phyloP scores from a whole-genome alignment of 371 early-diverging fungal genomes.

The Quaeritorhiza haematococci region DNA sequence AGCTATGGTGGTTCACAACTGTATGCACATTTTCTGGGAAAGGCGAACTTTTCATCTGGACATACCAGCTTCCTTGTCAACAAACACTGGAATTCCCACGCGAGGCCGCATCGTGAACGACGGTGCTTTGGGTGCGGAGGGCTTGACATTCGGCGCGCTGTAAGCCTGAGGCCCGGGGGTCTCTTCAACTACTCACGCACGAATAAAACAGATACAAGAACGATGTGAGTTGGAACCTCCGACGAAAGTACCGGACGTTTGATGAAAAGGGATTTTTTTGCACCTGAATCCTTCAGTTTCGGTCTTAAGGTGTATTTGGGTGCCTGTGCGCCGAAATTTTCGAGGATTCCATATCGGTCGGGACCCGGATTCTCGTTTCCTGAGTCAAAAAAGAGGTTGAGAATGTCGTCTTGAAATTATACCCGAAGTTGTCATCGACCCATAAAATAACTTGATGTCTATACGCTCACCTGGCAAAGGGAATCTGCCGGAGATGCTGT shows the following conservation, averaged over 20 bases:
- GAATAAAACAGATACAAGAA: neutral
- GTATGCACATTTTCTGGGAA: neutral
- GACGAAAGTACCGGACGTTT: neutral
- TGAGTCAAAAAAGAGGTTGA: neutral
- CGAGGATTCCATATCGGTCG: slow-evolving; percentile 27
- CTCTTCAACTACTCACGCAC: slow-evolving; percentile 16
- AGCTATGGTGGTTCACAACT: slow-evolving; percentile 12
- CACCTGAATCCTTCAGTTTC: slow-evolving; percentile 12
- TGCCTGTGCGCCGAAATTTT: slow-evolving; percentile 14
- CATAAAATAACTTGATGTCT: too few species aligned
- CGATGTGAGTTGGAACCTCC: neutral
- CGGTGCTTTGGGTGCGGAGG: slow-evolving; percentile 25
- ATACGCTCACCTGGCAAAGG: too few species aligned
- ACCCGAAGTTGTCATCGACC: too few species aligned
- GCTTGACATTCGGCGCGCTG: slow-evolving; percentile 16
- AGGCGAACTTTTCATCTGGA: neutral
- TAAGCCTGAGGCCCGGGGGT: slow-evolving; percentile 41
- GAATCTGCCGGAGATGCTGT: too few species aligned
- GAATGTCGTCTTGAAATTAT: neutral
- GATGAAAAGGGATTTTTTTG: neutral
- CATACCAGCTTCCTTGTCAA: slow-evolving; percentile 22
- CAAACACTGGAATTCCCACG: slow-evolving; percentile 25
- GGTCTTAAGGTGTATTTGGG: slow-evolving; percentile 42
- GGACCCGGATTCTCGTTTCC: slow-evolving; percentile 32
- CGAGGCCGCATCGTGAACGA: slow-evolving; percentile 25